Evolutionary conservation across 2,329 filamentous ascomycete species (phyloP).

Genomic region (Sclerotinia borealis): DNA sequence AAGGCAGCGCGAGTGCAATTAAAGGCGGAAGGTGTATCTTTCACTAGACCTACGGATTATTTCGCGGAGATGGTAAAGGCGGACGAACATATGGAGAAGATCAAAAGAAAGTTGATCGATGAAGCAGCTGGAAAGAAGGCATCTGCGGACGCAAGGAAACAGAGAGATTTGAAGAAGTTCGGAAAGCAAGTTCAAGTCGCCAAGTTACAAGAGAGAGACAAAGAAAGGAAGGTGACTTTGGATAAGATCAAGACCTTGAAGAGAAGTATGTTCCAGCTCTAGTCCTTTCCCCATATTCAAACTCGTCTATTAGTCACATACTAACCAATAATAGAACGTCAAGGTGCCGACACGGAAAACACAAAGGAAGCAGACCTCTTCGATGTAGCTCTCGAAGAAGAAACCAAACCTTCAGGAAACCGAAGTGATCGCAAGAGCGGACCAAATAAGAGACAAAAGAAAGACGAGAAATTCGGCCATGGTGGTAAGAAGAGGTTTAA

Average conservation of each 20-base stretch:
- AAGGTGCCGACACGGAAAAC: conserved; percentile 52
- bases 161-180: conserved; percentile 96
- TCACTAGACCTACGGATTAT: conserved; percentile 87
- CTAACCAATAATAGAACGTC: conserved; percentile 60
- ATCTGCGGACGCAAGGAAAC: conserved; percentile 80
- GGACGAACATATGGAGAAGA: conserved; percentile 96
- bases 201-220: conserved; percentile 88
- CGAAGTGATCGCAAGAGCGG: conserved; percentile 5
- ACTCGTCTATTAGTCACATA: conserved; percentile 4
- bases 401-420: conserved; percentile 24
- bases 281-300: conserved; percentile 22
- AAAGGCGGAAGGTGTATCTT: conserved; percentile 75
- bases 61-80: conserved; percentile 99
- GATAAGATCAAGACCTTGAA: conserved; percentile 95
- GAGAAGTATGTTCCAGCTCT: conserved; percentile 65
- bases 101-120: conserved; percentile 88
- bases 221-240: conserved; percentile 85
- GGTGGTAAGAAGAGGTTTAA: conserved; percentile 89
- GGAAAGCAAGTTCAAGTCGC: conserved; percentile 97
- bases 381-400: conserved; percentile 74
- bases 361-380: conserved; percentile 82
- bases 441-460: conserved; percentile 80
- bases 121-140: conserved; percentile 91
- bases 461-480: conserved; percentile 90
- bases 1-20: conserved; percentile 66